Percentiles rank a stretch among this genome's conserved stretches.
Evolutionary conservation across 2,329 filamentous ascomycete species (phyloP).

Genomic region (Acephala macrosclerotiorum): DNA sequence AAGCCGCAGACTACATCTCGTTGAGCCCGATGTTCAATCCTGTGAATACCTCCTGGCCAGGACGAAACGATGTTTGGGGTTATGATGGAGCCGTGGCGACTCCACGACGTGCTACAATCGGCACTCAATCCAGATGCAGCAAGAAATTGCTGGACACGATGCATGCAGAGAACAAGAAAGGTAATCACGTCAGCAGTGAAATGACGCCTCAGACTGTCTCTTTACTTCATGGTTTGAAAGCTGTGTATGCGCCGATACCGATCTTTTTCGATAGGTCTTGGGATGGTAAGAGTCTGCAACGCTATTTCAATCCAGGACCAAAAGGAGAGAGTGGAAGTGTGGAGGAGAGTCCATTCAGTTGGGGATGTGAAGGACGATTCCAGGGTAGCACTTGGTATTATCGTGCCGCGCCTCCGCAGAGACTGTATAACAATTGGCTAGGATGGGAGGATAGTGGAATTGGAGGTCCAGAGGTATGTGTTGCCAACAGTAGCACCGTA

Average conservation of each 20-base stretch:
- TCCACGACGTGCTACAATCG: constrained; percentile 71
- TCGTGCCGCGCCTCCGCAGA: constrained; percentile 62
- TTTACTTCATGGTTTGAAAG: constrained; percentile 80
- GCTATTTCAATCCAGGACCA: constrained; percentile 67
- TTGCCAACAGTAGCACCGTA: neutral
- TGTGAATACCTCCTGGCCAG: constrained; percentile 63
- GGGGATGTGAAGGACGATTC: constrained; percentile 64
- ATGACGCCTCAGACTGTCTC: constrained; percentile 80
- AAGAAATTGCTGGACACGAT: constrained; percentile 76
- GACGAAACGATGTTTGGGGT: constrained; percentile 64
- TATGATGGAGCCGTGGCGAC: constrained; percentile 55
- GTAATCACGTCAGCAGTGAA: constrained; percentile 80
- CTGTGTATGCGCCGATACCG: constrained; percentile 79
- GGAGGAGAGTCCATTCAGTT: constrained; percentile 62
- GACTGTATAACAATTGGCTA: constrained; percentile 69
- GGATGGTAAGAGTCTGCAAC: constrained; percentile 60
- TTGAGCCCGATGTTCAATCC: constrained; percentile 83
- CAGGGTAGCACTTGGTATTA: constrained; percentile 69
- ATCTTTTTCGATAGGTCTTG: constrained; percentile 82
- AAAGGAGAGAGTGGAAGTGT: constrained; percentile 59
- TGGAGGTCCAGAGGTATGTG: constrained; percentile 52
- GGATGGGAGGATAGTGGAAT: constrained; percentile 63
- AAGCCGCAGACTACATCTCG: constrained; percentile 71
- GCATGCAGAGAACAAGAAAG: constrained; percentile 55
- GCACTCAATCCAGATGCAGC: constrained; percentile 78